Conservation (phyloP, 768 basidiomycete genomes). For the Piloderma croceum region DNA sequence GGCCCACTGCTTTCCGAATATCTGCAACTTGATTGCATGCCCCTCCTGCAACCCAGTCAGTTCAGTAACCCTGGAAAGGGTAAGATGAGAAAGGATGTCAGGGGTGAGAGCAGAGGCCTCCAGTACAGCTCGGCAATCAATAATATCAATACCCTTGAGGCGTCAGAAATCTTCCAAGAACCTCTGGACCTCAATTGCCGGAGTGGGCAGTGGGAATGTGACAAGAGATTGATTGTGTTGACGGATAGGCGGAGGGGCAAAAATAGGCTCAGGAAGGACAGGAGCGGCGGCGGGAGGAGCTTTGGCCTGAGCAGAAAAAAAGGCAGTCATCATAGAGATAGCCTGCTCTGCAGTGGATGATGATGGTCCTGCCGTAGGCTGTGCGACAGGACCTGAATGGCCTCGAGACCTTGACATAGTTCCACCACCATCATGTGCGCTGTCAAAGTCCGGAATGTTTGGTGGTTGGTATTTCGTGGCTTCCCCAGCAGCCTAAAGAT, state of each 20-base stretch:
- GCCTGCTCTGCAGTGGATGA: not conserved
- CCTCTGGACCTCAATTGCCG: not conserved
- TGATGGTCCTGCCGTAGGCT: not conserved
- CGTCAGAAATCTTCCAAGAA: not conserved
- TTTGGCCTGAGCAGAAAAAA: constrained; percentile 1
- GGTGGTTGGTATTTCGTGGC: constrained; percentile 9
- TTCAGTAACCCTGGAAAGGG: constrained; percentile 10
- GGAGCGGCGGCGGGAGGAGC: not conserved
- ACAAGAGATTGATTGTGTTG: too few relatives aligned
- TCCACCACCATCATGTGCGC: constrained; percentile 8
- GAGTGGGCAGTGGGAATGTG: not conserved
- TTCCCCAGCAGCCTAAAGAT: constrained; percentile 9
- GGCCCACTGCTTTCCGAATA: constrained; percentile 11
- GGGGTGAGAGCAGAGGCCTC: constrained; percentile 8
- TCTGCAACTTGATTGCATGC: constrained; percentile 9
- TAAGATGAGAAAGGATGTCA: constrained; percentile 14
- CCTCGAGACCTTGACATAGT: too few relatives aligned
- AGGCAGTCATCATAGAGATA: constrained; percentile 6
- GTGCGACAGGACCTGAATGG: constrained; percentile 6
- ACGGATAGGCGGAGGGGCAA: not conserved
- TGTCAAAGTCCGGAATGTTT: constrained; percentile 10
- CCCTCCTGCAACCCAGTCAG: constrained; percentile 14
- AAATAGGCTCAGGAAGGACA: too few relatives aligned
- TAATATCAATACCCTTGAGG: constrained; percentile 1
- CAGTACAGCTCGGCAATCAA: not conserved